Base-by-base conservation (phyloP, 2,329 filamentous ascomycete genomes). In the Arthrobotrys conoides region DNA sequence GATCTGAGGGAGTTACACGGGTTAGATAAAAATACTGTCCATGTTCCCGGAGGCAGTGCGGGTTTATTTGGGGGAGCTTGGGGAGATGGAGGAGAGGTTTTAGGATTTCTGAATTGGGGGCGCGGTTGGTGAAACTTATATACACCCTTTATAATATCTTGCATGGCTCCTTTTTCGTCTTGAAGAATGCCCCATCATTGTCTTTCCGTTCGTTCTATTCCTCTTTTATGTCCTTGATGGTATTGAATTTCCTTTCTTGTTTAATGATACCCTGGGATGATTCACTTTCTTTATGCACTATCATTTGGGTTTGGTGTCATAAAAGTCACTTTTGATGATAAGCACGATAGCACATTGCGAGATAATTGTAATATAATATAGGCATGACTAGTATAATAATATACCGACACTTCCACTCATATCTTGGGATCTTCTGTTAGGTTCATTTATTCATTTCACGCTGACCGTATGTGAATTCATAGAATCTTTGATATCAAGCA, bases 1-100 rank as follows among this genome's bases (percentile, higher is more conserved):
- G 80, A 81, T 30, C 66, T 81, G 61, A 73, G 80, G 53, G 73
- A 78, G n/a, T 27, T 51, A 6, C 69, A 38, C 44, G 72, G 78
- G 8, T 78, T 78, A 18, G 78, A 80, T 27, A 75, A 73, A 41
- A 75, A 73, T 71, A 79, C 65, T 16, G 69, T 79, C 1, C 51
- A 79, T 41, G 48, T 70, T 14, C 75, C 75, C 27, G 68, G 73
- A 5, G 61, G 61, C 14, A 63, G 75, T 3, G 41, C 30, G 6
- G 75, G 75, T 20, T 22, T 78, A 33, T 78, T 44, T 14, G 75
- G 75, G 6, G 73, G 38, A 22, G 63, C 71, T 2, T 78, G 75
- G 75, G 48, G 63, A 0, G 75, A 72, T 48, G 75, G 75, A 14
- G 68, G 75, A 33, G 75, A 77, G 18, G 53, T 77, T 1, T 71